These are phyloP conservation scores for Collariella sp. DNA, from an alignment of 495 filamentous ascomycete genomes.

Conservation along the genomic window DNA sequence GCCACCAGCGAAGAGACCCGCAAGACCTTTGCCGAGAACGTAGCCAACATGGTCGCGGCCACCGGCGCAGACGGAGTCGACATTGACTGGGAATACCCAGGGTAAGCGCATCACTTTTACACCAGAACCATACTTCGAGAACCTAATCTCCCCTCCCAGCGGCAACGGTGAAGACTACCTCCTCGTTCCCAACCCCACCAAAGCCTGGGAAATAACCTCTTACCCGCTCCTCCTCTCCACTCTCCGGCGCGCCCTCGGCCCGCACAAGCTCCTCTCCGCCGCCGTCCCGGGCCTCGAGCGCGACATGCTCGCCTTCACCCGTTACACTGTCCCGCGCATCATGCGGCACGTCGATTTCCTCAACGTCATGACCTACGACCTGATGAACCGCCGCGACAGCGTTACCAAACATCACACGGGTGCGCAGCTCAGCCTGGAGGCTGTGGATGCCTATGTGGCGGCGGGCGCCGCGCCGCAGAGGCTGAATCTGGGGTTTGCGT, in stretches of 20 bases:
- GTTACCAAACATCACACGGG: constrained; percentile 60
- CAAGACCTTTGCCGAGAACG: constrained; percentile 53
- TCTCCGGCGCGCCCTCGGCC: constrained; percentile 51
- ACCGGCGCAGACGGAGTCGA: constrained; percentile 60
- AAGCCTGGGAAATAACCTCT: constrained; percentile 53
- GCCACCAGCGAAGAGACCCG: constrained; percentile 47
- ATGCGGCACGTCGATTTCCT: constrained; percentile 59
- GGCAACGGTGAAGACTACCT: constrained; percentile 75
- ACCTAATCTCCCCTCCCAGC: constrained; percentile 21
- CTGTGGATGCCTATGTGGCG: constrained; percentile 51
- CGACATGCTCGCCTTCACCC: constrained; percentile 68
- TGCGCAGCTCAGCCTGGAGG: constrained; percentile 44
- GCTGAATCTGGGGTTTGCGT: constrained; percentile 66
- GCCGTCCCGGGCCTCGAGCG: constrained; percentile 58
- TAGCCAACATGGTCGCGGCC: constrained; percentile 51
- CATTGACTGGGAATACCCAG: constrained; percentile 78
- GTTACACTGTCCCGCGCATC: constrained; percentile 54
- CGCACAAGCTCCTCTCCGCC: constrained; percentile 55
- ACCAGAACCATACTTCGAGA: background rate
- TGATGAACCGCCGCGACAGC: constrained; percentile 67
- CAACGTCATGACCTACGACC: constrained; percentile 74
- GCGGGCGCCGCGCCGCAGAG: constrained; percentile 48
- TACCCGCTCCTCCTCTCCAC: constrained; percentile 56
- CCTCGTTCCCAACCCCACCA: constrained; percentile 50
- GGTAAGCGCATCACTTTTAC: constrained; percentile 25